These are phyloP conservation scores for Chrysopogon serrulatus DNA, from an alignment of 176 grass and related monocot species.

Conservation along the genomic window DNA sequence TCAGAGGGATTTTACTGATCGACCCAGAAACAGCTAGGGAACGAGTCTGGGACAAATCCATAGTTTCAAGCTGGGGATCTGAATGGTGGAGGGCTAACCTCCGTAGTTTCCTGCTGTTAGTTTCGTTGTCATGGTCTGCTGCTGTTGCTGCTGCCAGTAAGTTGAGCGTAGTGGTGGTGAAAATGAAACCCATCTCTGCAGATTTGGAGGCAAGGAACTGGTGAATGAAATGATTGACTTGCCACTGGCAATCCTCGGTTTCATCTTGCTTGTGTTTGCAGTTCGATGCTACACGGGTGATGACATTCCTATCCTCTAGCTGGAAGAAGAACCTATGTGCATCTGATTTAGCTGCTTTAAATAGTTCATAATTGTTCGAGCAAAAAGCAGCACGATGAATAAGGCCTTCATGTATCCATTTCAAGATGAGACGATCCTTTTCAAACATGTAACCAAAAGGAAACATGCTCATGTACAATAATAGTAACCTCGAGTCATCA, in stretches of 20 bases:
- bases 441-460: neutral
- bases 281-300: neutral
- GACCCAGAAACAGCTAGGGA: neutral
- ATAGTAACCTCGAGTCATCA: too few species aligned
- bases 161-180: neutral
- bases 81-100: neutral
- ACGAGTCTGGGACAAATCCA: neutral
- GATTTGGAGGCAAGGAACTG: neutral
- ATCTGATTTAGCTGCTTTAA: too few species aligned
- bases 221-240: neutral
- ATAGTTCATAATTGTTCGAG: too few species aligned
- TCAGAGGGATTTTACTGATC: neutral
- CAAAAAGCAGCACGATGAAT: too few species aligned
- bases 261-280: too few species aligned
- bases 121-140: too few species aligned
- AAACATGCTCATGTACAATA: neutral
- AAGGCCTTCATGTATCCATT: too few species aligned
- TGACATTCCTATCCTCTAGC: neutral
- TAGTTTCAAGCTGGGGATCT: neutral
- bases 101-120: neutral
- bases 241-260: neutral
- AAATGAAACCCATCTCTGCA: neutral
- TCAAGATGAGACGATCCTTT: too few species aligned
- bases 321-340: too few species aligned
- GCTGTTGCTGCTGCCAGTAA: neutral